Conservation (phyloP, 1,284 basidiomycete species). For the Trametes versicolor region DNA sequence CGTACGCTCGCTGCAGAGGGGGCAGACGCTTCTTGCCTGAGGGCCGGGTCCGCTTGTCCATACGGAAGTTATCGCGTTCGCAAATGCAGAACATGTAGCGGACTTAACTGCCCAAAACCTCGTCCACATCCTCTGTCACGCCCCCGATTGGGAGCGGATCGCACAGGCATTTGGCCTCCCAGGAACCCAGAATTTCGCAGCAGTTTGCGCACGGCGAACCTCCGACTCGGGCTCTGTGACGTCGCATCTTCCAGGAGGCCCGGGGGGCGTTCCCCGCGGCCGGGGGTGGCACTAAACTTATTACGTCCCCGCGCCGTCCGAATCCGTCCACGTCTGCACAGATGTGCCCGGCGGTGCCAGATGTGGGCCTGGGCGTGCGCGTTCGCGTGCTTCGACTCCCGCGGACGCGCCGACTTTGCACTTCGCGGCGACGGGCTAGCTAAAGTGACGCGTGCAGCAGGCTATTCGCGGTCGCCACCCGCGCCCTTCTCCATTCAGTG, state of each 20-base stretch:
- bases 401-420: slow-evolving; percentile 6
- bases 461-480: slow-evolving; percentile 11
- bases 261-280: neutral
- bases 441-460: slow-evolving; percentile 2
- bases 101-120: slow-evolving; percentile 23
- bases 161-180: neutral
- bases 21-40: slow-evolving; percentile 27
- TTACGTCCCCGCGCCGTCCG: slow-evolving; percentile 29
- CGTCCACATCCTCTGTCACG: slow-evolving; percentile 30
- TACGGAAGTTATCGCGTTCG: slow-evolving; percentile 19
- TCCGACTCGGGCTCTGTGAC: slow-evolving; percentile 7
- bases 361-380: slow-evolving; percentile 12
- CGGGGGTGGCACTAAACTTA: slow-evolving; percentile 13
- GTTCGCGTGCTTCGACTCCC: slow-evolving; percentile 16
- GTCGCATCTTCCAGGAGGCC: slow-evolving; percentile 11
- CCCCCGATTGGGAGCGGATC: slow-evolving; percentile 12
- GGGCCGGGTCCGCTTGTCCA: slow-evolving; percentile 22
- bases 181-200: slow-evolving; percentile 1
- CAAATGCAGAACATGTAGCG: slow-evolving; percentile 7
- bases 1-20: slow-evolving; percentile 28
- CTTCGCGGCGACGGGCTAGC: neutral
- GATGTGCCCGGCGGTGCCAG: slow-evolving; percentile 6
- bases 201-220: neutral
- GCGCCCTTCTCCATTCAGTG: slow-evolving; percentile 11
- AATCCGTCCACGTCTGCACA: slow-evolving; percentile 1